Conservation (phyloP, 164 flowering plant genomes). For the Vitis riparia region DNA sequence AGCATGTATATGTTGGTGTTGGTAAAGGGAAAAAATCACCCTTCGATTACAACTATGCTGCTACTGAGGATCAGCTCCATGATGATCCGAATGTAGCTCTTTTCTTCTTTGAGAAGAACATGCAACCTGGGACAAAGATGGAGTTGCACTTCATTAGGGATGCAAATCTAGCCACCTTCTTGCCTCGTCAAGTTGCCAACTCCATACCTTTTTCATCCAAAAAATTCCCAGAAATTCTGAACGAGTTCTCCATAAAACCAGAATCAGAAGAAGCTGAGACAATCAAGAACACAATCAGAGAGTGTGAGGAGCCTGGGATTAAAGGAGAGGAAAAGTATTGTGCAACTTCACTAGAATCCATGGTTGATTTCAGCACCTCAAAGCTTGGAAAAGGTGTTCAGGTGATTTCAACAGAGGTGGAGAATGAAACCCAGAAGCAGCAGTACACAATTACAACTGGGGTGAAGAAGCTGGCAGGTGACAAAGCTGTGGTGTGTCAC, state of each 20-base stretch:
- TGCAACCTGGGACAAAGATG: constrained; percentile 29
- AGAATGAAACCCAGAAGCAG: constrained; percentile 27
- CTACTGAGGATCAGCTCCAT: constrained; percentile 36
- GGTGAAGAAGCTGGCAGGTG: constrained; percentile 21
- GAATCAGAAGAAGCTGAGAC: constrained; percentile 35
- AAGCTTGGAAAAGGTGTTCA: constrained; percentile 36
- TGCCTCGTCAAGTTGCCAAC: constrained; percentile 26
- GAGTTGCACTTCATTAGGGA: constrained; percentile 30
- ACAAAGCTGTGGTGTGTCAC: constrained; percentile 42
- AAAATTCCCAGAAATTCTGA: constrained; percentile 27
- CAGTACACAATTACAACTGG: constrained; percentile 23
- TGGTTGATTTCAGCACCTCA: constrained; percentile 45
- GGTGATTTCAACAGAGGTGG: constrained; percentile 43
- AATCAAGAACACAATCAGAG: constrained; percentile 36
- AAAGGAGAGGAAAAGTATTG: constrained; percentile 49
- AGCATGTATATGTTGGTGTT: constrained; percentile 39
- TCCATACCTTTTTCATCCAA: constrained; percentile 40
- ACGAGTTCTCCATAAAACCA: constrained; percentile 30
- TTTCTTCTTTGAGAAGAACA: constrained; percentile 48
- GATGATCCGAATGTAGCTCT: constrained; percentile 36
- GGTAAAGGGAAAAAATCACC: constrained; percentile 4
- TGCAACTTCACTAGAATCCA: constrained; percentile 49
- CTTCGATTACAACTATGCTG: constrained; percentile 27
- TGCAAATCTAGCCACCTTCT: constrained; percentile 25
- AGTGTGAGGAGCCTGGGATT: constrained; percentile 35